Evolutionary conservation across 1,284 basidiomycete genomes (phyloP), one percentile per base, ranked within the genome.

Genomic region (Cutaneotrichosporon sp.): DNA sequence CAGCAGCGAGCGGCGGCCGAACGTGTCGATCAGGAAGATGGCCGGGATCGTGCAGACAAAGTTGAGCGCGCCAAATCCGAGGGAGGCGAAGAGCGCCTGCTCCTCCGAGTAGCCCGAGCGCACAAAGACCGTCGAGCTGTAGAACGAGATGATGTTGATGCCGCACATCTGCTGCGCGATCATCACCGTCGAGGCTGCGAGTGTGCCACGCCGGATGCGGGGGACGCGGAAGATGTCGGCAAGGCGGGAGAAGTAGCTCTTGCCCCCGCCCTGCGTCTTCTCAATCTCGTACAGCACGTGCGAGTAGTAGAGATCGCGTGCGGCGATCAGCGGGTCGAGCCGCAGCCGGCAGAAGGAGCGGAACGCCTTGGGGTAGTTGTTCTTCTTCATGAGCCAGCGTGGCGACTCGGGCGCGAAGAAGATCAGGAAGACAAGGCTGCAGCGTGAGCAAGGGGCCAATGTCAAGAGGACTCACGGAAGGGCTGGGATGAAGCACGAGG

Each of bases 101-200:
- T 55, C 58, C n/a, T 65, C 58, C 13, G 67, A 62, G 64, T 70
- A 76, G 33, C 84, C 83, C 16, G 84, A 84, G 67, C 85, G 70
- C 2, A 77, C 67, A 79, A 91, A 91, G 66, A 92, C 83, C n/a
- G 85, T 86, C 1, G 87, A 87, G 4, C 60, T 62, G 62, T 67
- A 67, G 52, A 67, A 65, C 2, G 63, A 31, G 43, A 42, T 33
- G 24, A 36, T 60, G 46, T 60, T 60, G 38, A 60, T 60, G 11
- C 59, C 59, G 18, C 72, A 74, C 68, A 76, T 69, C 59, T 74
- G 72, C 62, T 72, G 73, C 7, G 66, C 85, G 71, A 89, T 85
- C 89, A 91, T 91, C 75, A 90, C 87, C 10, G 87, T 82, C 63
- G 82, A 82, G 9, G 86, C 84, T 0, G 86, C 90, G 34, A 89